A percentile compares a stretch with the other conserved stretches of the same genome.
phyloP scores from a whole-genome alignment of 2,329 filamentous ascomycete genomes.

The Phialophora chinensis region DNA sequence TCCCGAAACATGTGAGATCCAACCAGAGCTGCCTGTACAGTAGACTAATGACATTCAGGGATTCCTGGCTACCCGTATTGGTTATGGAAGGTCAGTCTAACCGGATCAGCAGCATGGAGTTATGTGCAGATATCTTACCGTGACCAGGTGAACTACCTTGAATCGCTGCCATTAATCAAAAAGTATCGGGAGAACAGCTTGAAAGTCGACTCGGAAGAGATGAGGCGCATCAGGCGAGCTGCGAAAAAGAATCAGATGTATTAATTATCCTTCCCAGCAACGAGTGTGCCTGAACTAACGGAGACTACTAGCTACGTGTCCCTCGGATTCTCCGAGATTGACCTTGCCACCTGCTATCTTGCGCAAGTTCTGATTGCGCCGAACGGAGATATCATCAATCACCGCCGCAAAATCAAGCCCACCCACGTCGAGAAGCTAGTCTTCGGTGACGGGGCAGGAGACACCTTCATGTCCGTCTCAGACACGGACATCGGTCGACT shows the following conservation, averaged over 20 bases:
- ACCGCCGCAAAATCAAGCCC: slow-evolving; percentile 9
- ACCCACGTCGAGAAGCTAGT: slow-evolving; percentile 1
- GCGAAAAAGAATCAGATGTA: no score
- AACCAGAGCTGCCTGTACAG: background rate
- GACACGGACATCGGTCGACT: slow-evolving; percentile 1
- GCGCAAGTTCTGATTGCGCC: background rate
- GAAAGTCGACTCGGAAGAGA: background rate
- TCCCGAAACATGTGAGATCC: slow-evolving; percentile 1
- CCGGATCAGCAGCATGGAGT: no score
- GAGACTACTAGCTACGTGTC: background rate
- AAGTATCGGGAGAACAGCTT: slow-evolving; percentile 3
- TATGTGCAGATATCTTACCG: no score
- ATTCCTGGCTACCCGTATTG: slow-evolving; percentile 6
- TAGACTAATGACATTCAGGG: background rate
- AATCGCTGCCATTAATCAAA: background rate
- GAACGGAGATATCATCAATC: background rate
- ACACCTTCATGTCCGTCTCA: background rate
- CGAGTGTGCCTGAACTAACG: background rate
- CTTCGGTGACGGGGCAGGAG: background rate
- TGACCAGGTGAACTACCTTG: background rate
- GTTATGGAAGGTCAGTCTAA: background rate
- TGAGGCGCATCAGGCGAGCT: background rate
- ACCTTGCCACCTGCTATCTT: background rate
- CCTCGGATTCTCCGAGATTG: background rate
- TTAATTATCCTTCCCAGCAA: background rate